phyloP scores from a whole-genome alignment of 2,329 filamentous ascomycete genomes.

The Berkeleyomyces rouxiae region DNA sequence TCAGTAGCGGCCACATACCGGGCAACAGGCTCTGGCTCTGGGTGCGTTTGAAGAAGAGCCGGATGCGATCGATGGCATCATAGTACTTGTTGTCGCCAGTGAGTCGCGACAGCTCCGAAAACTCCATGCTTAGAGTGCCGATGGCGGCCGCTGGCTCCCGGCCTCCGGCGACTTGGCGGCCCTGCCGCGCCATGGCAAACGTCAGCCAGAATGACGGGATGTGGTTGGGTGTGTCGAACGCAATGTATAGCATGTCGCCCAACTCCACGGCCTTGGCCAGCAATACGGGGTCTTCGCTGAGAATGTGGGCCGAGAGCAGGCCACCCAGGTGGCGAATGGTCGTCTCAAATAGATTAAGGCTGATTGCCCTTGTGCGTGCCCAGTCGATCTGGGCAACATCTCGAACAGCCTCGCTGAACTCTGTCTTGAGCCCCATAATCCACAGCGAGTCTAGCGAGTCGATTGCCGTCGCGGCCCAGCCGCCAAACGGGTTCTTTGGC shows the following conservation, averaged over 20 bases:
- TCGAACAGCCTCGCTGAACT: slow-evolving; percentile 37
- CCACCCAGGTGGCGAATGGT: slow-evolving; percentile 38
- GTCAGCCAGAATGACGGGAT: slow-evolving; percentile 30
- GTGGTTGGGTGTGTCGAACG: slow-evolving; percentile 37
- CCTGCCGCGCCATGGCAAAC: slow-evolving; percentile 27
- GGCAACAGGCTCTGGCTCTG: slow-evolving; percentile 56
- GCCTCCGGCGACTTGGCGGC: slow-evolving; percentile 32
- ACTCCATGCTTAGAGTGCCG: slow-evolving; percentile 58
- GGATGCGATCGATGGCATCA: slow-evolving; percentile 56
- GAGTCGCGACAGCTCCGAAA: slow-evolving; percentile 57
- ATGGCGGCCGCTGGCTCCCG: slow-evolving; percentile 31
- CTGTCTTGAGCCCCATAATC: slow-evolving; percentile 42
- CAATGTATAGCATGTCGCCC: slow-evolving; percentile 37
- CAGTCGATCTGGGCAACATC: slow-evolving; percentile 35
- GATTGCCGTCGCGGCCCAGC: slow-evolving; percentile 42
- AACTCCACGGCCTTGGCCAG: slow-evolving; percentile 34
- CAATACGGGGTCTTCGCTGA: slow-evolving; percentile 29
- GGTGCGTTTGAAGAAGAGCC: slow-evolving; percentile 47
- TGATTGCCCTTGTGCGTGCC: slow-evolving; percentile 26
- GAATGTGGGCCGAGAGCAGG: slow-evolving; percentile 33
- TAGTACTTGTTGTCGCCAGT: slow-evolving; percentile 59
- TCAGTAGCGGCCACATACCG: slow-evolving; percentile 54
- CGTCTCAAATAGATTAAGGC: slow-evolving; percentile 37
- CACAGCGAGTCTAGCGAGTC: slow-evolving; percentile 44
- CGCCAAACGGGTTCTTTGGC: slow-evolving; percentile 32